Conservation (phyloP, 495 filamentous ascomycete species). For the Trichocladium antarcticum region DNA sequence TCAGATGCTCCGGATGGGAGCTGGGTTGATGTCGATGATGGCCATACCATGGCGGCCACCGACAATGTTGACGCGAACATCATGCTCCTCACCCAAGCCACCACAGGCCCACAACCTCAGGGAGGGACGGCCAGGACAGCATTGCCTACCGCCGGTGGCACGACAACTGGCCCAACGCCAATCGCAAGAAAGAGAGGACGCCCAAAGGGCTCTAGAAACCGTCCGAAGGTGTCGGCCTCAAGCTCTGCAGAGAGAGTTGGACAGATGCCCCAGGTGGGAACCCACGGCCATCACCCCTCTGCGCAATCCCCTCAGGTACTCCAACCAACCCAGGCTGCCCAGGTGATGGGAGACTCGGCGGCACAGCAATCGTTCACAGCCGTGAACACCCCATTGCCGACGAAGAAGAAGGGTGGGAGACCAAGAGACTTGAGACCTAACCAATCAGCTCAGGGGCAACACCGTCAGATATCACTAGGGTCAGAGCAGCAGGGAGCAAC, state of each 20-base stretch:
- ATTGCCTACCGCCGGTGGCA: conserved; percentile 6
- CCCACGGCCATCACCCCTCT: conserved; percentile 1
- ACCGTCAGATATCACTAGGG: not conserved
- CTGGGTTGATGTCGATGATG: conserved; percentile 25
- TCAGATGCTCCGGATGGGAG: conserved; percentile 13
- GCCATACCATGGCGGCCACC: conserved; percentile 4
- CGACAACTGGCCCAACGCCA: conserved; percentile 11
- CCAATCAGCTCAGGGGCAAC: not conserved
- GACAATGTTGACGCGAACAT: conserved; percentile 20
- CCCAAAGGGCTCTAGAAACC: conserved; percentile 41
- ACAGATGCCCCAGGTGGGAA: conserved; percentile 2
- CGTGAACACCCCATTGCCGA: conserved; percentile 12
- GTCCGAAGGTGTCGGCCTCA: conserved; percentile 27
- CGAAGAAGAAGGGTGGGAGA: conserved; percentile 5
- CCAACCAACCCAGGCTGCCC: not conserved
- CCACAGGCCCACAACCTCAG: conserved; percentile 10
- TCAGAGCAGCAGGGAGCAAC: not conserved
- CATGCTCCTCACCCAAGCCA: conserved; percentile 20
- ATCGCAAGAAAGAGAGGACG: conserved; percentile 26
- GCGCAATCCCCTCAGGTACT: conserved; percentile 3
- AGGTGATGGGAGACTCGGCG: not conserved
- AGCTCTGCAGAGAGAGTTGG: conserved; percentile 5
- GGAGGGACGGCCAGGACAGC: not conserved
- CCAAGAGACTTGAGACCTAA: conserved; percentile 6
- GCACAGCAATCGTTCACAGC: conserved; percentile 20